These are phyloP conservation scores for Neonectria neomacrospora DNA, from an alignment of 2,329 filamentous ascomycete genomes.

Conservation along the genomic window DNA sequence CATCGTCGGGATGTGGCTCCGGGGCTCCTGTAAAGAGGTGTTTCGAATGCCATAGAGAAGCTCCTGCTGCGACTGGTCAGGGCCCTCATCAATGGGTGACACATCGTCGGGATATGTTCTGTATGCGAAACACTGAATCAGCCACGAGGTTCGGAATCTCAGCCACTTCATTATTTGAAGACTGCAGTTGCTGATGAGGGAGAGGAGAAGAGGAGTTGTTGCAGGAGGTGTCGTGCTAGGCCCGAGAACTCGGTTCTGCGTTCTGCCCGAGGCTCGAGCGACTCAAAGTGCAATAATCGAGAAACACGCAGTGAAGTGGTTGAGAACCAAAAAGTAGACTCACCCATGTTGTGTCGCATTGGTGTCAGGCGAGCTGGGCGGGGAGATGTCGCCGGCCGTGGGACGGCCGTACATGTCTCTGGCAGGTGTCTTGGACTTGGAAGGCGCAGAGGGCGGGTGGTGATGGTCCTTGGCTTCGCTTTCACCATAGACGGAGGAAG, in stretches of 20 bases:
- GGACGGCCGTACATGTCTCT: conserved; percentile 43
- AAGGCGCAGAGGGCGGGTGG: conserved; percentile 43
- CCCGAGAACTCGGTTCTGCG: neutral
- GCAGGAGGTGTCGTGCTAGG: neutral
- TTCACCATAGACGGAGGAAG: conserved; percentile 65
- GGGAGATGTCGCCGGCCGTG: conserved; percentile 64
- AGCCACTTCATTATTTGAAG: conserved; percentile 27
- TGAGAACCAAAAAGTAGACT: conserved; percentile 45
- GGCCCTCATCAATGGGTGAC: conserved; percentile 63
- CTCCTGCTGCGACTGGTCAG: conserved; percentile 50
- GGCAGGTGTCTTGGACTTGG: conserved; percentile 50
- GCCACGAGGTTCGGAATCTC: conserved; percentile 22
- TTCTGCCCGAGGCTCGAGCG: neutral
- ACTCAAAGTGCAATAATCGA: conserved; percentile 29
- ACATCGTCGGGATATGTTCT: conserved; percentile 53
- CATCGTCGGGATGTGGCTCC: conserved; percentile 63
- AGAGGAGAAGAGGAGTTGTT: neutral
- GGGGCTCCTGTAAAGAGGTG: conserved; percentile 34
- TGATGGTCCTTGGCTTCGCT: conserved; percentile 24
- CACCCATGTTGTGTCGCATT: conserved; percentile 53
- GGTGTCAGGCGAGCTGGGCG: conserved; percentile 67
- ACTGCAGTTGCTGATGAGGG: neutral
- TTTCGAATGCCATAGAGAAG: conserved; percentile 31
- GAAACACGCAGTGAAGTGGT: conserved; percentile 16
- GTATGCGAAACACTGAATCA: conserved; percentile 40